Conservation (phyloP, 2,329 filamentous ascomycete species). For the Pseudocercospora pini-densiflorae region DNA sequence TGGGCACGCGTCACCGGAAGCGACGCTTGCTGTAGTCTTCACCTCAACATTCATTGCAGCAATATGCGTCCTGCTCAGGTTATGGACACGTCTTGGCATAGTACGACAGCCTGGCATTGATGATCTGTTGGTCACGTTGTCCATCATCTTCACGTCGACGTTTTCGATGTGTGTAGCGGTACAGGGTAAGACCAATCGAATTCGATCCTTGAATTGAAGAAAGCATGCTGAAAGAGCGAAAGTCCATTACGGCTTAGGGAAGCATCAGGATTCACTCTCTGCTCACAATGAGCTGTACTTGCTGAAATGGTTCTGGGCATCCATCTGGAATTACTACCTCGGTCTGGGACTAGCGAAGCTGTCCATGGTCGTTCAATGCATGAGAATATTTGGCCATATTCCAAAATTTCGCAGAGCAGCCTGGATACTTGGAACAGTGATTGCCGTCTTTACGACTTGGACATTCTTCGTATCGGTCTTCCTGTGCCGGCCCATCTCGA, state of each 20-base stretch:
- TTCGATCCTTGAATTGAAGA: too few species aligned
- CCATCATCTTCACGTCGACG: not conserved
- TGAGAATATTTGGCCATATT: slow-evolving; percentile 29
- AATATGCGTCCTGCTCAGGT: slow-evolving; percentile 21
- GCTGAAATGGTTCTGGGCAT: slow-evolving; percentile 23
- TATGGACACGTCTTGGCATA: slow-evolving; percentile 24
- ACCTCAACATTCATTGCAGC: slow-evolving; percentile 26
- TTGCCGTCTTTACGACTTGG: slow-evolving; percentile 18
- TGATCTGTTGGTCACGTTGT: slow-evolving; percentile 5
- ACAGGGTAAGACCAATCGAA: slow-evolving; percentile 14
- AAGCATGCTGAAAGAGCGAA: not conserved
- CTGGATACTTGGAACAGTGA: not conserved
- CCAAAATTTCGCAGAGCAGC: slow-evolving; percentile 20
- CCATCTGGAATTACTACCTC: slow-evolving; percentile 23
- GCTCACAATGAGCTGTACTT: slow-evolving; percentile 15
- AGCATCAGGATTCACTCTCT: slow-evolving; percentile 22
- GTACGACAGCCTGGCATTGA: slow-evolving; percentile 23
- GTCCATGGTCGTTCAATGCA: slow-evolving; percentile 26
- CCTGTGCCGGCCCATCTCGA: slow-evolving; percentile 14
- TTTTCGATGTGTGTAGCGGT: slow-evolving; percentile 1
- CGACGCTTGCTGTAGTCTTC: slow-evolving; percentile 25
- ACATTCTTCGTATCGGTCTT: slow-evolving; percentile 11
- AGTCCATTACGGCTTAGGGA: slow-evolving; percentile 29
- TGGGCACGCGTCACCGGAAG: slow-evolving; percentile 25
- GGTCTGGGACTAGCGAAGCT: slow-evolving; percentile 27